These are phyloP conservation scores for Lolium perenne DNA, from an alignment of 176 grass and related monocot species.

Conservation along the genomic window DNA sequence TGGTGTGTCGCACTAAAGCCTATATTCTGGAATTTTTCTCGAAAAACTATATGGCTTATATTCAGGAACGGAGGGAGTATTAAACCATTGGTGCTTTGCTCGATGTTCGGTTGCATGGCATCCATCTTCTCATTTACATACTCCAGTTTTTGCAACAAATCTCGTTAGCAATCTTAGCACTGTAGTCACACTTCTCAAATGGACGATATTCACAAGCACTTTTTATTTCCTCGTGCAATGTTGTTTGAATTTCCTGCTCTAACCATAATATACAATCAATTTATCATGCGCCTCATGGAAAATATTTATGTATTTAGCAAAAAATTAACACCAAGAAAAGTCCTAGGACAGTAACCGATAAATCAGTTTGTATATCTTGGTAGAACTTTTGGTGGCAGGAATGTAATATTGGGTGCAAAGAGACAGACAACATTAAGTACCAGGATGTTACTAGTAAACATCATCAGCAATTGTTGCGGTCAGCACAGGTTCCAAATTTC, in stretches of 20 bases:
- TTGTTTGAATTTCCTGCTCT: constrained; percentile 85
- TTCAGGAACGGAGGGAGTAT: neutral
- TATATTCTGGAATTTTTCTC: too few species aligned
- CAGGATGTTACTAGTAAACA: neutral
- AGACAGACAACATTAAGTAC: neutral
- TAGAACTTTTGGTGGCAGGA: neutral
- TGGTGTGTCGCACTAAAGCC: too few species aligned
- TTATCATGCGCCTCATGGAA: neutral
- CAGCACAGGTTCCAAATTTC: neutral
- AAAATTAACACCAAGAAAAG: neutral
- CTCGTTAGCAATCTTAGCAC: constrained; percentile 85
- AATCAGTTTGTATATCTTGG: neutral
- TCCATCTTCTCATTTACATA: constrained; percentile 79
- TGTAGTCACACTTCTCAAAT: constrained; percentile 96
- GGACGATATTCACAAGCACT: constrained; percentile 86
- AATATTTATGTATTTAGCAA: neutral
- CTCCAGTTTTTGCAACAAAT: constrained; percentile 89
- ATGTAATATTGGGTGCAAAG: neutral
- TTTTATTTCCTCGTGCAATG: constrained; percentile 86
- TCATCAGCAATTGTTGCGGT: neutral
- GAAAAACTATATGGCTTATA: too few species aligned
- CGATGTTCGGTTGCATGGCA: constrained; percentile 72
- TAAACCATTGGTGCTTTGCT: constrained; percentile 49
- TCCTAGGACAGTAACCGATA: neutral
- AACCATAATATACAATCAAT: constrained; percentile 9